phyloP scores from a whole-genome alignment of 176 grass and related monocot species.

The Guadua angustifolia region DNA sequence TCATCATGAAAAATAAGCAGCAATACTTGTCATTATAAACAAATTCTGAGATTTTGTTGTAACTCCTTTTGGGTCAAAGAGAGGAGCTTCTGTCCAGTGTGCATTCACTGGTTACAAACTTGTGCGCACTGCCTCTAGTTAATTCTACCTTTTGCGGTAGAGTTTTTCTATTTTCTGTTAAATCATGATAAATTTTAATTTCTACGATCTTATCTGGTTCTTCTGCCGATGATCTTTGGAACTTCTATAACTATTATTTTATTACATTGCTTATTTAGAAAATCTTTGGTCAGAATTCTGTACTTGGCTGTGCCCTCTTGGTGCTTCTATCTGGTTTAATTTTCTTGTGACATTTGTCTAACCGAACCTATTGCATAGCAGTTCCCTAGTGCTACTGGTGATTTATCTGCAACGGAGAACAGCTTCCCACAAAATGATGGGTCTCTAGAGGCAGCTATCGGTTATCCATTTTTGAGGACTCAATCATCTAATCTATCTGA shows the following conservation, averaged over 20 bases:
- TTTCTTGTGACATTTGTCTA: not conserved
- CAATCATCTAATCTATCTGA: conserved; percentile 58
- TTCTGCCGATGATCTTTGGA: not conserved
- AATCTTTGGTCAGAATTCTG: not conserved
- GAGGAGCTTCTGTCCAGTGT: not conserved
- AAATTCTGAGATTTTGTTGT: conserved; percentile 22
- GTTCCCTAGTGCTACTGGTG: conserved; percentile 42
- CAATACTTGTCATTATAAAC: not conserved
- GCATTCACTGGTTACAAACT: conserved; percentile 24
- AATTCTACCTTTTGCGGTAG: not conserved
- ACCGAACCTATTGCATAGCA: conserved; percentile 39
- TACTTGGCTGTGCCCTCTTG: conserved; percentile 8
- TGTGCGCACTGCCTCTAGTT: conserved; percentile 1
- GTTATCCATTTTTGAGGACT: conserved; percentile 41
- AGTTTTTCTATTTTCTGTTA: not conserved
- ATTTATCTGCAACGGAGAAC: conserved; percentile 45
- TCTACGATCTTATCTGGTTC: not conserved
- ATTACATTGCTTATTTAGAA: not conserved
- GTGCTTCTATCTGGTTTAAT: conserved; percentile 16
- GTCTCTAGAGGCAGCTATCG: conserved; percentile 42
- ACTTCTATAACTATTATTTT: conserved; percentile 1
- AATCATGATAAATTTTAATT: not conserved
- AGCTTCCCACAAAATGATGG: conserved; percentile 45
- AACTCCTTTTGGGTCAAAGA: conserved; percentile 14
- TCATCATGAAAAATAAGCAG: not conserved